Base-by-base conservation (phyloP, 805 yeast genomes). In the Candida ficus region DNA sequence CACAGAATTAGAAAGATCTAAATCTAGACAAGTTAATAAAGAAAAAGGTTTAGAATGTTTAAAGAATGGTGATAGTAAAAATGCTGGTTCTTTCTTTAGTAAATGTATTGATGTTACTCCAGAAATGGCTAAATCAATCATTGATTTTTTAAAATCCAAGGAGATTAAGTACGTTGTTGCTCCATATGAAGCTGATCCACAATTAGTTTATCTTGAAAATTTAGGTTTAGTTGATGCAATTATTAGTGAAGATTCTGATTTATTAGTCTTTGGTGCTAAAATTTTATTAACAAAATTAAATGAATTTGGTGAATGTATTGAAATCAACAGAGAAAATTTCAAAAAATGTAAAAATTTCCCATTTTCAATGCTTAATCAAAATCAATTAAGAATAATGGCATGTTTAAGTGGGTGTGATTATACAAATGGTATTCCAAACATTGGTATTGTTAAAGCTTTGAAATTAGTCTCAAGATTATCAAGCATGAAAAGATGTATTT, bases 161-260 rank as follows among this genome's bases (percentile, higher is more conserved):
- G 61, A 63, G 1, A 77, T 93, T 36, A 73, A 70, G 44, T 91
- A 76, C 53, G 75, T 93, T 7, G 99, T 93, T 8, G 98, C 99
- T 0, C 99, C 99, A 0, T 93, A 88, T 58, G 99, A 93, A 63
- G 99, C 99, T 1, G 99, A 93, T 60, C 83, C 99, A 1, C 99
- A 93, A 60, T 77, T 93, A 83, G 98, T 90, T 9, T 88, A 80
- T 53, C 69, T 93, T 32, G 98, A 91, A 57, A 75, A 77, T 43
- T 48, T 63, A 0, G 91, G 91, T 0, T 38, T 78, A 1, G 91
- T 88, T 6, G 83, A 88, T 46, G 98, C 91, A 0, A 85, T 93
- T 5, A 70, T 93, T 8, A 82, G 95, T 31, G 99, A 93, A 56
- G 99, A 93, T 58, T 89, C 97, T 1, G 99, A 93, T 64, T 68